Conservation (phyloP, 2,329 filamentous ascomycete species). For the Fusarium dimerum region DNA sequence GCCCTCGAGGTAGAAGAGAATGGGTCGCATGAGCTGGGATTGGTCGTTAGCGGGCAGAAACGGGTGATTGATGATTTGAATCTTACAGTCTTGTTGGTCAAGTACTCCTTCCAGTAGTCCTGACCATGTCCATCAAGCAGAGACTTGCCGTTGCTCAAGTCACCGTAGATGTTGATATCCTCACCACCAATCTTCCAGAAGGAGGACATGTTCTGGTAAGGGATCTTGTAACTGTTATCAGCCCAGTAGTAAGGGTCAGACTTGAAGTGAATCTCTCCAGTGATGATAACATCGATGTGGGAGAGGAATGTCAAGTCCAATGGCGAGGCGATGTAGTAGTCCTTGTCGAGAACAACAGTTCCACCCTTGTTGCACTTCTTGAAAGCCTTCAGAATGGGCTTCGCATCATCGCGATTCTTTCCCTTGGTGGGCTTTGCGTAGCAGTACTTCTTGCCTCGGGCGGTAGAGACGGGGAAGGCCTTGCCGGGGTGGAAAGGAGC, state of each 20-base stretch:
- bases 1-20: conserved; percentile 23
- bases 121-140: conserved; percentile 56
- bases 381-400: conserved; percentile 22
- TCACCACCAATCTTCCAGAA: conserved; percentile 36
- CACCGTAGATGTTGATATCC: conserved; percentile 65
- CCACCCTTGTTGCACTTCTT: conserved; percentile 61
- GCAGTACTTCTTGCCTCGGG: conserved; percentile 15
- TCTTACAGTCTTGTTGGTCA: conserved; percentile 35
- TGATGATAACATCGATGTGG: conserved; percentile 60
- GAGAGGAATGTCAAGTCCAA: conserved; percentile 66
- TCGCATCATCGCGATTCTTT: conserved; percentile 15
- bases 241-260: conserved; percentile 71
- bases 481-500: conserved; percentile 20
- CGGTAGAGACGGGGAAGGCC: conserved; percentile 16
- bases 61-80: conserved; percentile 47
- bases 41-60: too few species aligned
- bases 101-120: conserved; percentile 24
- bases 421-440: conserved; percentile 20
- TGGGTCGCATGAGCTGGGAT: conserved; percentile 22
- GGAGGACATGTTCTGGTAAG: conserved; percentile 63
- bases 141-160: conserved; percentile 62
- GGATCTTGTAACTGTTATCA: conserved; percentile 61
- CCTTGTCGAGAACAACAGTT: conserved; percentile 58
- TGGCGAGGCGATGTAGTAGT: conserved; percentile 64
- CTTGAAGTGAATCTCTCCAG: conserved; percentile 61